Evolutionary conservation across 306 rosid genomes (phyloP), one percentile per base, ranked within the genome.

Genomic region (Fragaria iinumae): DNA sequence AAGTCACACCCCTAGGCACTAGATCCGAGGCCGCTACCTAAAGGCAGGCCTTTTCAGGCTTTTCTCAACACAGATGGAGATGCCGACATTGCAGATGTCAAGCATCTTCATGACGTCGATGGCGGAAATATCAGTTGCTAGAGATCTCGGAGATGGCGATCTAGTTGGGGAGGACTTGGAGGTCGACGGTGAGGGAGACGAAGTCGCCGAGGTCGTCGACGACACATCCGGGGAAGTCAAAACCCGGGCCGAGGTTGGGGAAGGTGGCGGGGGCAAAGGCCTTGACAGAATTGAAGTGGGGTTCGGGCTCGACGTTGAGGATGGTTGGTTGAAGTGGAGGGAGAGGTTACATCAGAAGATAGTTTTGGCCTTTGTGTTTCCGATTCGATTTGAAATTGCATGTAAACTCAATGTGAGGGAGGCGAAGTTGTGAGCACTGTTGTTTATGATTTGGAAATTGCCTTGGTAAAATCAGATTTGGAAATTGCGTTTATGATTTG

Each of bases 201-300:
- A 72, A 83, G 83, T 92, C 97, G 0, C 96, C 95, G 0, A 94
- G 77, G 8, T 91, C 93, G 9, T 94, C 93, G 2, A 94, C 89
- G 12, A 95, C 96, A 74, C 93, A 92, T 2, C 98, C 97, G 0
- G 92, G 87, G 82, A 92, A 92, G 82, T 94, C 97, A 47, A 90
- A 94, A 11, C 98, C 97, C 0, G 97, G 95, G n/a, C 97, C 96
- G 18, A 92, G 93, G 69, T 92, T 89, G 9, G 98, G 95, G 0
- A 94, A 83, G 0, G 97, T 92, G 13, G 98, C 92, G 0, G 98
- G 98, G 7, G 97, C 93, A 68, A 94, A 94, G 62, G 95, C 68
- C 80, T 87, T 85, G 6, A 89, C 91, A 20, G 93, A 84, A n/a
- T 84, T 48, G 81, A 36, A 86, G 2, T 87, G 56, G 4, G 96